A percentile compares a stretch with the other conserved stretches of the same genome.
These are phyloP conservation scores for Pseudozyma sp. DNA, from an alignment of 1,284 basidiomycete genomes.

Conservation along the genomic window DNA sequence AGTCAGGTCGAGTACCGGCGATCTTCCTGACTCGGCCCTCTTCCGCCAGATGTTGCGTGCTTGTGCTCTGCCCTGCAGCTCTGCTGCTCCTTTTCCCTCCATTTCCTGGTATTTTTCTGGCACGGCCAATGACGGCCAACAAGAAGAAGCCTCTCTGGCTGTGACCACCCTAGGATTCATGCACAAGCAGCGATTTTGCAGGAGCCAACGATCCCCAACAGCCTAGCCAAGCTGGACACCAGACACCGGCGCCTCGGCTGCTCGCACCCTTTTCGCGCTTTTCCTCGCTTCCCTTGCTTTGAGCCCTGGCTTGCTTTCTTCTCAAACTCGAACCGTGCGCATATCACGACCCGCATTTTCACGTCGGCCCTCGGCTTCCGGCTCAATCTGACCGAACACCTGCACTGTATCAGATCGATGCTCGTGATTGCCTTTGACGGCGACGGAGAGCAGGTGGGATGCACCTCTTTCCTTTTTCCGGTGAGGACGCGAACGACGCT, in stretches of 20 bases:
- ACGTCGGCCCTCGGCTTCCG: neutral
- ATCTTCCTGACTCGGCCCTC: too few species aligned
- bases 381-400: neutral
- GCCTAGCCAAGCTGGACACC: neutral
- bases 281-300: neutral
- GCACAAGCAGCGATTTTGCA: neutral
- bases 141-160: neutral
- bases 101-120: too few species aligned
- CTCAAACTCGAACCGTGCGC: conserved; percentile 15
- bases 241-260: conserved; percentile 6
- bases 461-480: too few species aligned
- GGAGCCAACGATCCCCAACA: too few species aligned
- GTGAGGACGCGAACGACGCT: neutral
- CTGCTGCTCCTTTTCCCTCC: too few species aligned
- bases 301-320: neutral
- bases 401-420: neutral
- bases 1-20: too few species aligned
- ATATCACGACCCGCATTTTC: neutral
- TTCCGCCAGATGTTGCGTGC: too few species aligned
- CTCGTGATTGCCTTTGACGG: too few species aligned
- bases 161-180: neutral
- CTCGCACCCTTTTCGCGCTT: neutral
- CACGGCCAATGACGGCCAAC: neutral
- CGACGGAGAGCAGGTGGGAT: too few species aligned
- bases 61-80: too few species aligned